phyloP scores from a whole-genome alignment of 768 basidiomycete genomes.

The Podaxis pistillaris region DNA sequence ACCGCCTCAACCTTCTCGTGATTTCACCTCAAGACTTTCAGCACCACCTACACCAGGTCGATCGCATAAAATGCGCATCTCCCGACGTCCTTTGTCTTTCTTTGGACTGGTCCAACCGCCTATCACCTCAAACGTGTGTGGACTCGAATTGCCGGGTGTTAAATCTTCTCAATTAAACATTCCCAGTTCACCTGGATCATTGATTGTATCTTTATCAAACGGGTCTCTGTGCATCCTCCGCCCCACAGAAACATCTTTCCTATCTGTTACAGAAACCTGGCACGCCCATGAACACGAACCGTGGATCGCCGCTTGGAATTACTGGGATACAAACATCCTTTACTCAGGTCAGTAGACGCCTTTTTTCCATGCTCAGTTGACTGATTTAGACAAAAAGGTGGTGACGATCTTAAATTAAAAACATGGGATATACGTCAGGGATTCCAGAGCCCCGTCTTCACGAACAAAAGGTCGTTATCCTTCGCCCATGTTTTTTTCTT shows the following conservation, averaged over 20 bases:
- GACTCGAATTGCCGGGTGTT: not conserved
- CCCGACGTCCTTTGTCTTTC: conserved; percentile 78
- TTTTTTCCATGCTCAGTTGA: not conserved
- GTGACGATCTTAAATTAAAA: conserved; percentile 89
- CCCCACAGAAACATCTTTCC: conserved; percentile 41
- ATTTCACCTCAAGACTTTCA: conserved; percentile 18
- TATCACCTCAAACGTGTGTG: conserved; percentile 44
- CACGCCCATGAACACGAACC: conserved; percentile 91
- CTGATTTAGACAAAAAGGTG: conserved; percentile 49
- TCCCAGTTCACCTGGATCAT: conserved; percentile 46
- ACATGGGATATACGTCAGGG: conserved; percentile 84
- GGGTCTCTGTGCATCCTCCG: conserved; percentile 67
- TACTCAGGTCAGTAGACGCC: conserved; percentile 79
- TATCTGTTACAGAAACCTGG: conserved; percentile 62
- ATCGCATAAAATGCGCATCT: conserved; percentile 47
- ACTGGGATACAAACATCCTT: conserved; percentile 75
- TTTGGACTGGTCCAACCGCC: conserved; percentile 87
- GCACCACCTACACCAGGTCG: conserved; percentile 37
- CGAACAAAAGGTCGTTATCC: conserved; percentile 64
- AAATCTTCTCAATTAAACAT: not conserved
- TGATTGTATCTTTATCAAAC: conserved; percentile 82
- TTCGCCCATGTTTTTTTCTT: not conserved
- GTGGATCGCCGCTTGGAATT: conserved; percentile 91
- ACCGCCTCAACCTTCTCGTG: not conserved
- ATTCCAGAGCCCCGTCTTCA: conserved; percentile 54